Evolutionary conservation across 805 yeast species (phyloP).

Genomic region (Gaillardinia entomophila): DNA sequence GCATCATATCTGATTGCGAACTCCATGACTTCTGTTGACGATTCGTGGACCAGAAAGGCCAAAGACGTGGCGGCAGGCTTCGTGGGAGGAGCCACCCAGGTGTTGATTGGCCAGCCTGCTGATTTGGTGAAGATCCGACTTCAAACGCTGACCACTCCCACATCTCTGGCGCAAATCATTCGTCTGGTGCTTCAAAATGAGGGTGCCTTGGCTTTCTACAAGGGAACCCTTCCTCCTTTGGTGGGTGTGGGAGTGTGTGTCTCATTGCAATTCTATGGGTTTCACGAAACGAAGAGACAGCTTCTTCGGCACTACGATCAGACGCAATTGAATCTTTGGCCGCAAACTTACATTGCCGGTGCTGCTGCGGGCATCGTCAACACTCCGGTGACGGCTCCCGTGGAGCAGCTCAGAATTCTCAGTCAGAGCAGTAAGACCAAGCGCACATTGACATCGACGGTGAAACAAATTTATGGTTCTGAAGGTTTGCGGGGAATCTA

Average conservation of each 20-base stretch:
- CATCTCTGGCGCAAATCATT: conserved; percentile 27
- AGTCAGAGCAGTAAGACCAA: conserved; percentile 44
- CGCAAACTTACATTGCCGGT: conserved; percentile 57
- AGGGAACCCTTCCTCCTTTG: conserved; percentile 40
- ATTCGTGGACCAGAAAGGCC: conserved; percentile 28
- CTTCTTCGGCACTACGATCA: conserved; percentile 25
- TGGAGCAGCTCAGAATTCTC: conserved; percentile 60
- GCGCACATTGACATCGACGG: conserved; percentile 26
- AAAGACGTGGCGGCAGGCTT: conserved; percentile 42
- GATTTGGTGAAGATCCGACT: conserved; percentile 39
- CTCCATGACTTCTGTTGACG: conserved; percentile 21
- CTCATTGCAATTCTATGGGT: conserved; percentile 64
- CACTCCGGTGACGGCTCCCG: conserved; percentile 57
- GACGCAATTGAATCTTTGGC: conserved; percentile 40
- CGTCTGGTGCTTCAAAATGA: conserved; percentile 33
- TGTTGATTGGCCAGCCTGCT: conserved; percentile 42
- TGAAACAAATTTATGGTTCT: conserved; percentile 32
- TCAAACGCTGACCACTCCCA: conserved; percentile 28
- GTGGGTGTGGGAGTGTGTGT: conserved; percentile 58
- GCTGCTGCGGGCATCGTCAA: conserved; percentile 65
- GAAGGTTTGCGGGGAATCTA: conserved; percentile 50
- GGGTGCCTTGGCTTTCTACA: conserved; percentile 38
- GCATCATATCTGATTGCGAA: too few relatives aligned
- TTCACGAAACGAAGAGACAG: conserved; percentile 63
- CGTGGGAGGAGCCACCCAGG: conserved; percentile 43